Percentiles rank a stretch among this genome's conserved stretches.
Conservation (phyloP, 2,329 filamentous ascomycete species). For the Aspergillus thermomutatus region DNA sequence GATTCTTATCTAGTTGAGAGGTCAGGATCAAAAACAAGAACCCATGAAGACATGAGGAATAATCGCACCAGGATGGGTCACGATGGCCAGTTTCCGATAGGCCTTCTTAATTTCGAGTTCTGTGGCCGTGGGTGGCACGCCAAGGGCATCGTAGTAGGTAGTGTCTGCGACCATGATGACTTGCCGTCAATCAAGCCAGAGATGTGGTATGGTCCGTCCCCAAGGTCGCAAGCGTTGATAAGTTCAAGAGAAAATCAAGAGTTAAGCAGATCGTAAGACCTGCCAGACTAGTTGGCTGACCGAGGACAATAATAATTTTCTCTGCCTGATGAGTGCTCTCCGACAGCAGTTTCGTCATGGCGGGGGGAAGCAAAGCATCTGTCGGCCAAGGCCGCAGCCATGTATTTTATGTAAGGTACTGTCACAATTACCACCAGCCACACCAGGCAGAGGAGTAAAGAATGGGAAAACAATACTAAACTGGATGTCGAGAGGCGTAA, state of each 20-base stretch:
- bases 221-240: not conserved
- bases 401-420: not conserved
- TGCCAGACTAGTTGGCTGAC: not conserved
- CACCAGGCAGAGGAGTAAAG: not conserved
- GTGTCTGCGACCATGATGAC: slow-evolving; percentile 79
- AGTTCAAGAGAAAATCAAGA: not conserved
- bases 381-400: no score
- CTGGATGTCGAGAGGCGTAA: not conserved
- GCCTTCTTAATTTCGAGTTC: slow-evolving; percentile 97
- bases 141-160: slow-evolving; percentile 81
- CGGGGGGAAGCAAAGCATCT: slow-evolving; percentile 9
- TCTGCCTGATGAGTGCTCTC: slow-evolving; percentile 21
- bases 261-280: not conserved
- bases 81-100: slow-evolving; percentile 90
- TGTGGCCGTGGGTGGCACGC: slow-evolving; percentile 78
- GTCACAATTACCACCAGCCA: not conserved
- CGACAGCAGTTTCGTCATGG: slow-evolving; percentile 23
- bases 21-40: slow-evolving; percentile 19
- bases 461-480: not conserved
- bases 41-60: not conserved
- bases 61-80: slow-evolving; percentile 76
- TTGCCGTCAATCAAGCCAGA: not conserved
- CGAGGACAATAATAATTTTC: slow-evolving; percentile 13
- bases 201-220: not conserved
- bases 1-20: slow-evolving; percentile 77